phyloP scores from a whole-genome alignment of 495 filamentous ascomycete species.

The Aspergillus sparsus region DNA sequence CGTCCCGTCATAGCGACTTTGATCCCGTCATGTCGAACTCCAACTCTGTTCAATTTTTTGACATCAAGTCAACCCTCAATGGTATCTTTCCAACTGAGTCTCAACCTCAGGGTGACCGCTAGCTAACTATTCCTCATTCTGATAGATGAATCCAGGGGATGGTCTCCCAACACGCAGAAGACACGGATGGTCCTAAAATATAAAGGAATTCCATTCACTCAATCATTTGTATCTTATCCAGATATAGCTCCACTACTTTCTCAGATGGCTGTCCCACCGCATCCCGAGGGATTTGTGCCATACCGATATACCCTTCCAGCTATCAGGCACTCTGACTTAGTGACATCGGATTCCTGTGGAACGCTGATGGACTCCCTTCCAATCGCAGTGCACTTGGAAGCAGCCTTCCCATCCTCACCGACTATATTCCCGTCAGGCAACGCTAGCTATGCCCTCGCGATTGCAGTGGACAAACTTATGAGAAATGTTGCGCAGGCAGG shows the following conservation, averaged over 20 bases:
- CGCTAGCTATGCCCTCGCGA: constrained; percentile 26
- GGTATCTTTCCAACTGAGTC: constrained; percentile 23
- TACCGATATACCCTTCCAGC: constrained; percentile 41
- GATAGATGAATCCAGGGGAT: constrained; percentile 33
- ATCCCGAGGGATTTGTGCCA: constrained; percentile 16
- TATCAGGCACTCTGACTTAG: constrained; percentile 32
- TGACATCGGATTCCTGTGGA: constrained; percentile 30
- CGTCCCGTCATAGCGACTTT: neutral
- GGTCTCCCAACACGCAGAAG: constrained; percentile 45
- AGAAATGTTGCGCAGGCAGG: neutral
- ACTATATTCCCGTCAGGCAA: constrained; percentile 29
- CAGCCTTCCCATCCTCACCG: constrained; percentile 32
- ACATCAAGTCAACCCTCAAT: constrained; percentile 36
- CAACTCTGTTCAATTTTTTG: constrained; percentile 43
- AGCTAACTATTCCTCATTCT: constrained; percentile 15
- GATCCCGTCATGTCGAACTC: constrained; percentile 29
- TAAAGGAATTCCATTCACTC: constrained; percentile 44
- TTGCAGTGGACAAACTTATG: constrained; percentile 24
- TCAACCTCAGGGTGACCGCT: neutral
- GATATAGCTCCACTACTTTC: constrained; percentile 40
- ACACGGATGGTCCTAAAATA: constrained; percentile 43
- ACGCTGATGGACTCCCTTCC: constrained; percentile 44
- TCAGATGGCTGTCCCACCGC: constrained; percentile 28
- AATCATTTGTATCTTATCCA: constrained; percentile 45
- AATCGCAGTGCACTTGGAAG: constrained; percentile 41